A percentile compares a stretch with the other conserved stretches of the same genome.
These are phyloP conservation scores for Mollisiaceae sp. DNA, from an alignment of 2,329 filamentous ascomycete genomes.

Conservation along the genomic window DNA sequence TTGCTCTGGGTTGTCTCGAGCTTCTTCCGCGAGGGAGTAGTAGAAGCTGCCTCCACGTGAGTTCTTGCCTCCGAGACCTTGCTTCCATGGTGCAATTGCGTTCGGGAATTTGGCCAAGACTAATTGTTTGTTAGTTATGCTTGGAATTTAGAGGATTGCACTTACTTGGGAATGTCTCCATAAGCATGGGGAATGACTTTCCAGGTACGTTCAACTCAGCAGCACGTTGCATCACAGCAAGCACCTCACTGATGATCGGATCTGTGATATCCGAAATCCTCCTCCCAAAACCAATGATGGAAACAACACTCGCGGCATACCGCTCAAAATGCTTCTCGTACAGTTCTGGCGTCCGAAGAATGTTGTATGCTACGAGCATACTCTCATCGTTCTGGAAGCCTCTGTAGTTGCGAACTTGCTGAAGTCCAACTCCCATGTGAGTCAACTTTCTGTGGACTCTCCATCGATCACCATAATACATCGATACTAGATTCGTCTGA, in stretches of 20 bases:
- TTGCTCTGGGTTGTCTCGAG: conserved; percentile 30
- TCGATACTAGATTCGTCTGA: conserved; percentile 31
- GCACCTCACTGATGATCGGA: conserved; percentile 32
- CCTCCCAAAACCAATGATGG: conserved; percentile 36
- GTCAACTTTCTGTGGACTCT: conserved; percentile 34
- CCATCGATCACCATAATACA: conserved; percentile 34
- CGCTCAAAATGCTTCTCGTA: conserved; percentile 34
- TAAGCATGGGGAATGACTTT: conserved; percentile 35
- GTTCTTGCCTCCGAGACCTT: conserved; percentile 29
- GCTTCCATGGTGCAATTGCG: conserved; percentile 33
- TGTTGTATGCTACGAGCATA: conserved; percentile 30
- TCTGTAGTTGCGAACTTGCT: conserved; percentile 33
- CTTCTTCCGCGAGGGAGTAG: conserved; percentile 34
- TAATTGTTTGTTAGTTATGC: conserved; percentile 8
- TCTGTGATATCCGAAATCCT: conserved; percentile 30
- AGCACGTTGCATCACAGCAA: conserved; percentile 34
- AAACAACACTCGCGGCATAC: conserved; percentile 34
- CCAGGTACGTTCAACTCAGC: conserved; percentile 35
- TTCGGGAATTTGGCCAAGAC: conserved; percentile 34
- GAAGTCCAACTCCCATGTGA: conserved; percentile 33
- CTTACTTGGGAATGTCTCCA: conserved; percentile 36
- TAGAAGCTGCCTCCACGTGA: conserved; percentile 31
- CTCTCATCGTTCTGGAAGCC: conserved; percentile 35
- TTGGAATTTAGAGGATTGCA: not conserved
- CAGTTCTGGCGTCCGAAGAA: conserved; percentile 29